Base-by-base conservation (phyloP, 106 monocot genomes). In the Chionographis japonica region DNA sequence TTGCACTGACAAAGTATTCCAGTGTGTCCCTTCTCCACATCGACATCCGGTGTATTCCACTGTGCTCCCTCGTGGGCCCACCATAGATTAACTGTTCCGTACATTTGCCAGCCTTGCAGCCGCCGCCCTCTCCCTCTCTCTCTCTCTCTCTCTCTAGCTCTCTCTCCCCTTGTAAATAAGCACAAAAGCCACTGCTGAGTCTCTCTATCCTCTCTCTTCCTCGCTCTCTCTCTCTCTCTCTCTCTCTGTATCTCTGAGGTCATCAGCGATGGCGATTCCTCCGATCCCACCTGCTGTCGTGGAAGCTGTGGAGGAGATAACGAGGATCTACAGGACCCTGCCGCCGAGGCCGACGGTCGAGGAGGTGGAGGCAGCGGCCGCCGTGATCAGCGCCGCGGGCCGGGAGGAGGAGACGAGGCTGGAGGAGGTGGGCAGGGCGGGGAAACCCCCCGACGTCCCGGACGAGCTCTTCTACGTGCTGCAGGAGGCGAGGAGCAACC, bases 391-490 rank as follows among this genome's bases (percentile, higher is more conserved):
- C 42, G 75, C 76, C 49, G 75, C 86, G 1, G 68, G 55, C 66
- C 40, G 72, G 38, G 92, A 92, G 58, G 86, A 89, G 65, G 85
- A 86, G 64, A 46, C 66, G 19, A 79, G 72, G 65, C 40, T 92
- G 6, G 67, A 72, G 37, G 84, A 86, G 68, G 36, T 87, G 12
- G 64, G 8, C 7, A 62, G 59, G 37, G 14, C 62, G 65, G 61
- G 69, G 67, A 87, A 74, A 65, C 73, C 62, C 16, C 57, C 71
- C 6, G 91, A 78, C 15, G 71, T 89, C 10, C 82, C 95, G 3
- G 92, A 85, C 12, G 93, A 93, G 81, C 71, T 93, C 38, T 77
- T 93, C 79, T 50, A 43, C 46, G 67, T 93, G 40, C 79, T 89
- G 18, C 73, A 78, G 64, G 89, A 97, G 73, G 95, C 71, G 17